A percentile compares a stretch with the other conserved stretches of the same genome.
phyloP scores from a whole-genome alignment of 768 basidiomycete species.

The Symmetrospora coprosmae region DNA sequence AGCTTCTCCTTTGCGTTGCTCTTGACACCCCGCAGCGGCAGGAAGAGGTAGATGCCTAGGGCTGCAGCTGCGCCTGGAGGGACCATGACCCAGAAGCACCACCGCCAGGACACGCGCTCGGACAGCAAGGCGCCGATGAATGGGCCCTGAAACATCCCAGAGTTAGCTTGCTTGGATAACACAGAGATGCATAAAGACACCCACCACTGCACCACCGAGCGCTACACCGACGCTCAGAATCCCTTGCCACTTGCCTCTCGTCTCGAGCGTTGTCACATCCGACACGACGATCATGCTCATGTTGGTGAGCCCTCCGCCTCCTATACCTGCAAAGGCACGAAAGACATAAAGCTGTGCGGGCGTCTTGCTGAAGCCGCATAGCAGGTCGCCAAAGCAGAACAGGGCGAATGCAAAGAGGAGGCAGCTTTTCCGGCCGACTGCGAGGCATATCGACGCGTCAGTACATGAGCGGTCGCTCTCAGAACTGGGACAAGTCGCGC shows the following conservation, averaged over 20 bases:
- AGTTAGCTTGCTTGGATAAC: neutral
- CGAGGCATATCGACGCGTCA: slow-evolving; percentile 25
- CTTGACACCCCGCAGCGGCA: neutral
- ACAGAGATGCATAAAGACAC: neutral
- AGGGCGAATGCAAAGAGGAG: slow-evolving; percentile 33
- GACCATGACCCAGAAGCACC: slow-evolving; percentile 12
- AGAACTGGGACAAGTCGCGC: neutral
- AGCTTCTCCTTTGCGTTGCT: neutral
- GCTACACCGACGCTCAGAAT: slow-evolving; percentile 7
- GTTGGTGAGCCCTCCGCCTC: slow-evolving; percentile 36
- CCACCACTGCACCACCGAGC: neutral
- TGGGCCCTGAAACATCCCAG: neutral
- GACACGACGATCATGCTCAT: slow-evolving; percentile 35
- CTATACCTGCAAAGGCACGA: slow-evolving; percentile 34
- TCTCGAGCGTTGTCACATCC: slow-evolving; percentile 34
- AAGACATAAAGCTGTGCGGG: slow-evolving; percentile 34
- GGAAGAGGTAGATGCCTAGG: neutral
- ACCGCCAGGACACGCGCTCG: slow-evolving; percentile 9
- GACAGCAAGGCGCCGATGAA: slow-evolving; percentile 16
- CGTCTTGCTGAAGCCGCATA: slow-evolving; percentile 35
- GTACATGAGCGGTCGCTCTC: slow-evolving; percentile 9
- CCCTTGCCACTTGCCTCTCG: slow-evolving; percentile 28
- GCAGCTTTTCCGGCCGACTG: slow-evolving; percentile 34
- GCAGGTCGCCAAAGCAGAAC: slow-evolving; percentile 34
- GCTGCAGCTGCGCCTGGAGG: neutral